A percentile compares a stretch with the other conserved stretches of the same genome.
Evolutionary conservation across 768 basidiomycete species (phyloP).

Genomic region (Fomitopsis serialis): DNA sequence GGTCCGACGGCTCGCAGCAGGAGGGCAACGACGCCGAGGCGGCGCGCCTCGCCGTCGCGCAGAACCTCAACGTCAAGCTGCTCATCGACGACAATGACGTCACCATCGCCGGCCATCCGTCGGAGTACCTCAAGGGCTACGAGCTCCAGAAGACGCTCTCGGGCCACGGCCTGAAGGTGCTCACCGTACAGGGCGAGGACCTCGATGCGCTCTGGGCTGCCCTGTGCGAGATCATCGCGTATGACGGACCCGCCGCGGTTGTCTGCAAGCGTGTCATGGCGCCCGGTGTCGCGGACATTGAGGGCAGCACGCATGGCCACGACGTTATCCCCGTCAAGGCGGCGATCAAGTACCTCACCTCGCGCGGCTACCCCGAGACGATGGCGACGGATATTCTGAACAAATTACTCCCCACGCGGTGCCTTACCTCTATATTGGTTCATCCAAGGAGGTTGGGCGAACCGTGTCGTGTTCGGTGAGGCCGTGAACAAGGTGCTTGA

Average conservation of each 20-base stretch:
- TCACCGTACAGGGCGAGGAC: constrained; percentile 73
- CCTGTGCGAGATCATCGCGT: constrained; percentile 45
- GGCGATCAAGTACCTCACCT: constrained; percentile 68
- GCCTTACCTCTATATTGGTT: constrained; percentile 63
- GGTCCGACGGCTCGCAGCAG: constrained; percentile 88
- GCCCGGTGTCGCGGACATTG: constrained; percentile 56
- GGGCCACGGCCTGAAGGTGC: constrained; percentile 79
- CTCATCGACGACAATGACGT: constrained; percentile 90
- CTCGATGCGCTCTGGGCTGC: constrained; percentile 73
- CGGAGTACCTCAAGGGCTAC: constrained; percentile 79
- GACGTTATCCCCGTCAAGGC: constrained; percentile 81
- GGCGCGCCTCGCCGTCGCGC: constrained; percentile 80
- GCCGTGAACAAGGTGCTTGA: constrained; percentile 79
- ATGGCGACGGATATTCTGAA: constrained; percentile 49
- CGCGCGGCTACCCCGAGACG: constrained; percentile 49
- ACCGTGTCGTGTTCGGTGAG: constrained; percentile 81
- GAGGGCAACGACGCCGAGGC: constrained; percentile 92
- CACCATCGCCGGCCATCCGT: constrained; percentile 89
- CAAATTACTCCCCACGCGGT: constrained; percentile 54
- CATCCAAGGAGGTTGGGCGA: constrained; percentile 73
- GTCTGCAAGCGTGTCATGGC: constrained; percentile 54
- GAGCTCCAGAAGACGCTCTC: constrained; percentile 63
- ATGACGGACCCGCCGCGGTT: constrained; percentile 80
- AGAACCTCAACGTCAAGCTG: constrained; percentile 78
- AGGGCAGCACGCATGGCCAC: constrained; percentile 77